These are phyloP conservation scores for Adiantum capillusveneris DNA, from an alignment of 75 land plant species.

Conservation along the genomic window DNA sequence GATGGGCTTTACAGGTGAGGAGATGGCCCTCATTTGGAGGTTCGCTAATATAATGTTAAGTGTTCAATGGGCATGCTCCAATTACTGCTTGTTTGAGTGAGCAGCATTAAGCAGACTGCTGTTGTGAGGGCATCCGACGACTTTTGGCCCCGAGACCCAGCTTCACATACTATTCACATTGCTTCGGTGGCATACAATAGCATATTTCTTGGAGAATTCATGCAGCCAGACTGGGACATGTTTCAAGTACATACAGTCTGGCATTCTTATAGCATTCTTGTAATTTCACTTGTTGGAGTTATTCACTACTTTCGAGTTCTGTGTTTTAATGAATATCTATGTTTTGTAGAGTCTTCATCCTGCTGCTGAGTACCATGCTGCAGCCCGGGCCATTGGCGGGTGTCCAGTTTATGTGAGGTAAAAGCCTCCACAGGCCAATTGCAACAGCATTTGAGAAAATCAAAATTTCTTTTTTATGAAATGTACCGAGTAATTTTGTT, in stretches of 20 bases:
- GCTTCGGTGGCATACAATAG: conserved; percentile 86
- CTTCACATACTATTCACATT: conserved; percentile 89
- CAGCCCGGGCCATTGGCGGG: conserved; percentile 90
- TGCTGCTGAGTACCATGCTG: conserved; percentile 90
- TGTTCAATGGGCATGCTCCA: too few species aligned
- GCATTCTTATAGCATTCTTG: too few species aligned
- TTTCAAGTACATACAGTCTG: conserved; percentile 68
- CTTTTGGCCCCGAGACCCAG: conserved; percentile 85
- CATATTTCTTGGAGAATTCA: conserved; percentile 85
- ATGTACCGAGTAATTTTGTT: too few species aligned
- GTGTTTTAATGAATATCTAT: too few species aligned
- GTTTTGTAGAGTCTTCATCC: conserved; percentile 73
- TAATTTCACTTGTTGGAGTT: too few species aligned
- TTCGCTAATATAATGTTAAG: too few species aligned
- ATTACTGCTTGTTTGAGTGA: too few species aligned
- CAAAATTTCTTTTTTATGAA: too few species aligned
- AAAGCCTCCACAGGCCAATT: too few species aligned
- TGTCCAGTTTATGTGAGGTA: conserved; percentile 94
- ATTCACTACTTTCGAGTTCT: too few species aligned
- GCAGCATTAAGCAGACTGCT: conserved; percentile 87
- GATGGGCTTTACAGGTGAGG: conserved; percentile 79
- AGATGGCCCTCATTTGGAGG: not conserved
- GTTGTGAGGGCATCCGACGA: conserved; percentile 91
- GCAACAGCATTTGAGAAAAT: too few species aligned
- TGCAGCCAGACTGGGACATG: conserved; percentile 99